Evolutionary conservation across 768 basidiomycete species (phyloP).

Genomic region (Tricholoma saponaceum): DNA sequence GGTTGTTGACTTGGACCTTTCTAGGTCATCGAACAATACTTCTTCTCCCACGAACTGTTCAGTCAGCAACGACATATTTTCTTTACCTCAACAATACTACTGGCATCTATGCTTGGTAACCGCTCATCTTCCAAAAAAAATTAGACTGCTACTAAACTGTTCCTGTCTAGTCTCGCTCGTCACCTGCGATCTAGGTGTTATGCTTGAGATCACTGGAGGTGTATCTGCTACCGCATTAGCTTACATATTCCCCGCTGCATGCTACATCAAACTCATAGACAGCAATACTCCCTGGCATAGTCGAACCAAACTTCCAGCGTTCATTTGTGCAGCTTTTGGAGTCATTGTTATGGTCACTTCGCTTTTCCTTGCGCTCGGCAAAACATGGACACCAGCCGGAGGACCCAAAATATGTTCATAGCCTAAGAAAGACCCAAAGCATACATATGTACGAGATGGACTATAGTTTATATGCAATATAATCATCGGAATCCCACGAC

Average conservation of each 20-base stretch:
- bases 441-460: conserved; percentile 10
- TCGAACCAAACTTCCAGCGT: conserved; percentile 71
- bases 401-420: conserved; percentile 71
- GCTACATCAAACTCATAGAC: conserved; percentile 77
- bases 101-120: conserved; percentile 76
- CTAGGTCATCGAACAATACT: conserved; percentile 92
- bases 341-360: conserved; percentile 81
- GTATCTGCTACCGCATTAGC: conserved; percentile 88
- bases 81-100: conserved; percentile 83
- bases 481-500: conserved; percentile 22
- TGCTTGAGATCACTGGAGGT: conserved; percentile 98
- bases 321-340: too few species aligned
- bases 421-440: conserved; percentile 9
- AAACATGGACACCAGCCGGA: too few species aligned
- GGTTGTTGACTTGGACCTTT: background rate
- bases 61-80: conserved; percentile 81
- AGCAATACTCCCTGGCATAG: conserved; percentile 58
- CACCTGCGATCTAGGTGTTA: conserved; percentile 97
- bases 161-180: conserved; percentile 71
- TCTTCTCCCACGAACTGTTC: conserved; percentile 87
- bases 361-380: conserved; percentile 72
- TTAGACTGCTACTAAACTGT: conserved; percentile 4
- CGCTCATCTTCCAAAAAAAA: background rate
- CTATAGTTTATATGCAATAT: conserved; percentile 17
- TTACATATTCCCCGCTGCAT: conserved; percentile 83